phyloP scores from a whole-genome alignment of 805 yeast species.

The Ogataea henricii region DNA sequence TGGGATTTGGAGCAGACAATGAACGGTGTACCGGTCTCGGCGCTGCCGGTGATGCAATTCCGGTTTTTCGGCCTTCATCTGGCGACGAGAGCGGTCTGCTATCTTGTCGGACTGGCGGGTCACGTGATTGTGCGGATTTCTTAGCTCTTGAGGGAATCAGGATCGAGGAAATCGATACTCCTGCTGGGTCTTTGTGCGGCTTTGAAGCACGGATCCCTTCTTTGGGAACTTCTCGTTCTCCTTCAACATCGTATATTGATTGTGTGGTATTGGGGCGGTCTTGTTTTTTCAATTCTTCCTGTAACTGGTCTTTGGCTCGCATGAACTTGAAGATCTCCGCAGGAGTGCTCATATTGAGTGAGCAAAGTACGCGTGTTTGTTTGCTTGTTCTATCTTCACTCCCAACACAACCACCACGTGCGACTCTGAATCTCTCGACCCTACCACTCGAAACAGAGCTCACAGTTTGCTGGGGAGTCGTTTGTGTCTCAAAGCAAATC shows the following conservation, averaged over 20 bases:
- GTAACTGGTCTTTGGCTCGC: constrained; percentile 11
- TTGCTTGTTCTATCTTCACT: no score
- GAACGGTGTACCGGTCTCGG: not conserved
- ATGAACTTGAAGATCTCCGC: constrained; percentile 23
- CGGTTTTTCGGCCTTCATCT: not conserved
- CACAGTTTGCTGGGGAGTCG: not conserved
- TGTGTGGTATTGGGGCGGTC: not conserved
- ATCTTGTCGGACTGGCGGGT: no score
- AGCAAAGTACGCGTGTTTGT: not conserved
- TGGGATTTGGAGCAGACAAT: constrained; percentile 3
- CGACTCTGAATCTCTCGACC: not conserved
- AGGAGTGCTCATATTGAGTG: constrained; percentile 14
- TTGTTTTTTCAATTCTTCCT: not conserved
- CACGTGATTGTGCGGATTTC: not conserved
- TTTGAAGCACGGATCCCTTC: not conserved
- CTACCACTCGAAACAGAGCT: not conserved
- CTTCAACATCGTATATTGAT: not conserved
- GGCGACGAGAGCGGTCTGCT: not conserved
- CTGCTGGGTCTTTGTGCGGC: not conserved
- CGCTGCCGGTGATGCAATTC: not conserved
- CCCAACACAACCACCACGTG: not conserved
- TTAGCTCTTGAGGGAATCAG: not conserved
- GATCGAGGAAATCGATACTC: constrained; percentile 10
- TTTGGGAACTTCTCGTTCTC: not conserved
- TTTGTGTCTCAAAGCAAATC: not conserved